A percentile compares a stretch with the other conserved stretches of the same genome.
Evolutionary conservation across 2,329 filamentous ascomycete species (phyloP).

Genomic region (Lachnellula suecica): DNA sequence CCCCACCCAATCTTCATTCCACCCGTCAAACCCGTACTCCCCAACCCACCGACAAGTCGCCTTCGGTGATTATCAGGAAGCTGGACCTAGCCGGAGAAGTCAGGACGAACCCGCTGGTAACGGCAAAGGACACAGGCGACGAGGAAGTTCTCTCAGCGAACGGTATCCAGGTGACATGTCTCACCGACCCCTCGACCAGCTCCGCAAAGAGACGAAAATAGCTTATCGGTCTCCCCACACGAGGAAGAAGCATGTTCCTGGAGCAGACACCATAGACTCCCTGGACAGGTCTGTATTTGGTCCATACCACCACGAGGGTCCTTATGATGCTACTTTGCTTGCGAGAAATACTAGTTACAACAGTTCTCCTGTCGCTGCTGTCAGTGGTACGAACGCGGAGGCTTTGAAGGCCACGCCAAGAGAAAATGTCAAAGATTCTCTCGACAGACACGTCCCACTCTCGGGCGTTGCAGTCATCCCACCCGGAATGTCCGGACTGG

Average conservation of each 20-base stretch:
- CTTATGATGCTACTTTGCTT: conserved; percentile 79
- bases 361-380: conserved; percentile 72
- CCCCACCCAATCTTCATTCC: conserved; percentile 49
- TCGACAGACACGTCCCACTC: conserved; percentile 73
- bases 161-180: conserved; percentile 65
- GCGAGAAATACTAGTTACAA: conserved; percentile 67
- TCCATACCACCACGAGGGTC: conserved; percentile 84
- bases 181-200: conserved; percentile 64
- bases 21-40: conserved; percentile 43
- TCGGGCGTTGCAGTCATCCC: conserved; percentile 80
- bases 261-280: conserved; percentile 76
- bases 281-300: conserved; percentile 66
- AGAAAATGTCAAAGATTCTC: conserved; percentile 73
- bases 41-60: conserved; percentile 25
- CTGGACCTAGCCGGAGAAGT: conserved; percentile 16
- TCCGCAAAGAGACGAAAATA: conserved; percentile 60
- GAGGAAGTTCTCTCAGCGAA: conserved; percentile 53
- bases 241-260: conserved; percentile 62
- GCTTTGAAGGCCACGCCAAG: conserved; percentile 77
- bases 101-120: conserved; percentile 24
- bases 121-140: conserved; percentile 33
- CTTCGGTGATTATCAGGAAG: conserved; percentile 31
- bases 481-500: conserved; percentile 65
- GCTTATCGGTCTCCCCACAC: conserved; percentile 68
- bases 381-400: conserved; percentile 70